A percentile compares a stretch with the other conserved stretches of the same genome.
phyloP scores from a whole-genome alignment of 148 eudicot genomes.

The Camellia lanceoleosa region DNA sequence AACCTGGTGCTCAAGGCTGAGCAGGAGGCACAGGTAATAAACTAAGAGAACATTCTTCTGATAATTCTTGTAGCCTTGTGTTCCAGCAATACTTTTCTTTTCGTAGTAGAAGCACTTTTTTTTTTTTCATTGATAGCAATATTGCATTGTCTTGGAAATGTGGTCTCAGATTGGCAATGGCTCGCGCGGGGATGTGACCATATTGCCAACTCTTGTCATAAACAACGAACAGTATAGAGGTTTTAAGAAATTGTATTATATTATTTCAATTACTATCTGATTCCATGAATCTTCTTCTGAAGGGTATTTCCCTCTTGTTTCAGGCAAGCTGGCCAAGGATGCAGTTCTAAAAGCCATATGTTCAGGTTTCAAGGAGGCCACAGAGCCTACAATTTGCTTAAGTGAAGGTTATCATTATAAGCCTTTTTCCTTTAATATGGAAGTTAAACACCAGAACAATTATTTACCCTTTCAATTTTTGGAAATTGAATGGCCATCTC shows the following conservation, averaged over 20 bases:
- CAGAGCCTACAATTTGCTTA: conserved; percentile 87
- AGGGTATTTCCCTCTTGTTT: conserved; percentile 7
- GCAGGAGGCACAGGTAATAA: conserved; percentile 69
- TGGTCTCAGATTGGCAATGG: conserved; percentile 79
- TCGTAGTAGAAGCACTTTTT: background rate
- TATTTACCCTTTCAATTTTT: background rate
- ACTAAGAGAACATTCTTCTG: background rate
- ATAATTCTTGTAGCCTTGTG: background rate
- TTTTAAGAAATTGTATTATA: conserved; percentile 18
- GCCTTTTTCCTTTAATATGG: background rate
- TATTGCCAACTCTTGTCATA: conserved; percentile 88
- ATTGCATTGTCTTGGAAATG: background rate
- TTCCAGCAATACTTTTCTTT: background rate
- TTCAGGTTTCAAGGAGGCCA: conserved; percentile 88
- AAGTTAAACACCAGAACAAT: background rate
- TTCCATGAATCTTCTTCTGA: background rate
- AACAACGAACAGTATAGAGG: conserved; percentile 94
- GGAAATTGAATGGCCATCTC: background rate
- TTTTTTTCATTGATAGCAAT: conserved; percentile 5
- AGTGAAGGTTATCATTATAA: conserved; percentile 44
- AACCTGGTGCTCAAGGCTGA: conserved; percentile 69
- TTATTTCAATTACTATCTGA: background rate
- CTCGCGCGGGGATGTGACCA: conserved; percentile 92
- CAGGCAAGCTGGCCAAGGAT: conserved; percentile 81
- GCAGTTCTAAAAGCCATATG: conserved; percentile 96